Conservation (phyloP, 768 basidiomycete species). For the Strobilomyces echinocephalus region DNA sequence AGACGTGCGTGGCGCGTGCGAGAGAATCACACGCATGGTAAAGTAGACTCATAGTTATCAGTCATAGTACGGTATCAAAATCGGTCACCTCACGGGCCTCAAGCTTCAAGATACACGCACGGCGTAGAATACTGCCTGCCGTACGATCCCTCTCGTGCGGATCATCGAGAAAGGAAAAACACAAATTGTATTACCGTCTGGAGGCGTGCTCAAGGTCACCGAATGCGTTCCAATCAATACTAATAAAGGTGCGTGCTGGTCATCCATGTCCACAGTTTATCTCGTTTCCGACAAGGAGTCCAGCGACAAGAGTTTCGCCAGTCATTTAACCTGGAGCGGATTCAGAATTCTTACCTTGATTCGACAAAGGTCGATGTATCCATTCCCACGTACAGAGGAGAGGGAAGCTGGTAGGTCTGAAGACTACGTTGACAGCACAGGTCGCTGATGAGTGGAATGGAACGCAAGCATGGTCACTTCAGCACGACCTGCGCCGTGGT, state of each 20-base stretch:
- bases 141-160: constrained; percentile 27
- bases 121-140: constrained; percentile 30
- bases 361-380: not conserved
- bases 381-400: constrained; percentile 17
- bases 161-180: constrained; percentile 32
- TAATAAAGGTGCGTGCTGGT: constrained; percentile 23
- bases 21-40: too few species aligned
- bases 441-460: not conserved
- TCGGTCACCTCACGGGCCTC: constrained; percentile 41
- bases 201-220: constrained; percentile 29
- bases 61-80: too few species aligned
- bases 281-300: not conserved
- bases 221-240: constrained; percentile 34
- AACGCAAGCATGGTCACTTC: constrained; percentile 3
- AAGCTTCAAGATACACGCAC: constrained; percentile 38
- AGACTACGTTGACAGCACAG: too few species aligned
- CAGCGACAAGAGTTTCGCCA: constrained; percentile 19
- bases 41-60: too few species aligned
- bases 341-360: not conserved
- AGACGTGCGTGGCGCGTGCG: too few species aligned
- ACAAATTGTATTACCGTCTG: constrained; percentile 18
- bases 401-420: constrained; percentile 7
- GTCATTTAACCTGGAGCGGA: not conserved
- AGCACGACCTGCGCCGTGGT: constrained; percentile 7
- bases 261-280: rapidly evolving